Evolutionary conservation across 805 yeast genomes (phyloP), one percentile per base, ranked within the genome.

Genomic region (Yamadazyma akitaensis): DNA sequence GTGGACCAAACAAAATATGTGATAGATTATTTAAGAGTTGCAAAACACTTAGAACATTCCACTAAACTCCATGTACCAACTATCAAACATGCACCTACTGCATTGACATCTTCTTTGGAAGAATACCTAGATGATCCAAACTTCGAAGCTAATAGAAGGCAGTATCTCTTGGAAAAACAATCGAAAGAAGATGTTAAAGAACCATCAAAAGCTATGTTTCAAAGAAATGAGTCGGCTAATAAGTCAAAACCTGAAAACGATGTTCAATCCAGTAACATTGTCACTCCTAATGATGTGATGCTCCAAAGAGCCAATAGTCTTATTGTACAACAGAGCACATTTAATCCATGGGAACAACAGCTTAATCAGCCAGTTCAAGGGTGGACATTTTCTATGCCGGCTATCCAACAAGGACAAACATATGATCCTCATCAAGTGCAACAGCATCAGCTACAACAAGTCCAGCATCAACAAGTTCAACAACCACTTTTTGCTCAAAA

Each of bases 11-110:
- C 98, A 2, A 82, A 83, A 44, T 84, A 82, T 60, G 98, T 92
- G 9, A 94, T 94, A 25, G 84, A 83, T 55, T 94, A 86, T 64
- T 75, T 94, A 58, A 81, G 95, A 57, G 82, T 85, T 13, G 99
- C 98, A 4, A 92, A 94, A 61, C 89, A 85, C 62, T 73, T 88
- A 53, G 96, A 88, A 65, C 80, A 82, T 60, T 80, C 90, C 11
- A 90, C 97, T 2, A 90, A 90, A 58, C 72, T 92, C 53, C 91
- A 85, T 58, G 96, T 94, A 30, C 99, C 99, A 32, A 91, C 96
- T 12, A 91, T 94, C 51, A 88, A 88, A 62, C 99, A 94, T 67
- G 98, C 98, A 1, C 97, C 97, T 18, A 91, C 97, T 2, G 94
- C 96, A 21, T 75, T 94, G 53, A 86, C 96, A 2, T 77, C 82